phyloP scores from a whole-genome alignment of 2,329 filamentous ascomycete genomes.

The Trichoderma koningii region DNA sequence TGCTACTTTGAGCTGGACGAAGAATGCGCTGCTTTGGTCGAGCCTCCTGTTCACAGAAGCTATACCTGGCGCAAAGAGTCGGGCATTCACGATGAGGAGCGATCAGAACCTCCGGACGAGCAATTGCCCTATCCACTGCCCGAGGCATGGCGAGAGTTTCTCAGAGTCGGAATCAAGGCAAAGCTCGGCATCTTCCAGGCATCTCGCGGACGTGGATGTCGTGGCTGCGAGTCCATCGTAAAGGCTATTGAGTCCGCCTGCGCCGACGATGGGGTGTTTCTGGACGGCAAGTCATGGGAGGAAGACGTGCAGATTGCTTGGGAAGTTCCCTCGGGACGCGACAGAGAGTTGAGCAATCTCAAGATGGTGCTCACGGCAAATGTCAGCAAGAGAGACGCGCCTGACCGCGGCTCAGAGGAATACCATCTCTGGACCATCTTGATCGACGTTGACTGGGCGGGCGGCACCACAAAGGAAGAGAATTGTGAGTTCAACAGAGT shows the following conservation, averaged over 20 bases:
- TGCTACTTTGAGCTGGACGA: slow-evolving; percentile 25
- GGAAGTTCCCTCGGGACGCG: background rate
- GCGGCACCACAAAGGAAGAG: background rate
- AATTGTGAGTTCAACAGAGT: background rate
- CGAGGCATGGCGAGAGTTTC: slow-evolving; percentile 1
- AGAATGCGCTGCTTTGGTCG: background rate
- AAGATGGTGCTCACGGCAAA: slow-evolving; percentile 5
- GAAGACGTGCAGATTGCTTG: background rate
- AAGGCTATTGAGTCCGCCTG: slow-evolving; percentile 1
- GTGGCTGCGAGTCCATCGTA: slow-evolving; percentile 11
- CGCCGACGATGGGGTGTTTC: slow-evolving; percentile 1
- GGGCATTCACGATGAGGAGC: slow-evolving; percentile 1
- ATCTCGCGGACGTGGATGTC: slow-evolving; percentile 11
- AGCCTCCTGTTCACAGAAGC: background rate
- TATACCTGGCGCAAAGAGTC: slow-evolving; percentile 6
- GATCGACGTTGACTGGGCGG: slow-evolving; percentile 2
- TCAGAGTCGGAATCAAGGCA: background rate
- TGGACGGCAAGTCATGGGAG: slow-evolving; percentile 6
- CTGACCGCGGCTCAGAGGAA: background rate
- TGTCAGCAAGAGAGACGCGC: background rate
- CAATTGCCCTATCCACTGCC: slow-evolving; percentile 11
- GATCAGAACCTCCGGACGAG: slow-evolving; percentile 8
- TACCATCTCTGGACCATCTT: slow-evolving; percentile 14
- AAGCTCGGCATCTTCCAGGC: background rate
- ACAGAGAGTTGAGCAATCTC: background rate